A percentile compares a stretch with the other conserved stretches of the same genome.
These are phyloP conservation scores for Alloteropsis semialata DNA, from an alignment of 176 grass and related monocot genomes.

Conservation along the genomic window DNA sequence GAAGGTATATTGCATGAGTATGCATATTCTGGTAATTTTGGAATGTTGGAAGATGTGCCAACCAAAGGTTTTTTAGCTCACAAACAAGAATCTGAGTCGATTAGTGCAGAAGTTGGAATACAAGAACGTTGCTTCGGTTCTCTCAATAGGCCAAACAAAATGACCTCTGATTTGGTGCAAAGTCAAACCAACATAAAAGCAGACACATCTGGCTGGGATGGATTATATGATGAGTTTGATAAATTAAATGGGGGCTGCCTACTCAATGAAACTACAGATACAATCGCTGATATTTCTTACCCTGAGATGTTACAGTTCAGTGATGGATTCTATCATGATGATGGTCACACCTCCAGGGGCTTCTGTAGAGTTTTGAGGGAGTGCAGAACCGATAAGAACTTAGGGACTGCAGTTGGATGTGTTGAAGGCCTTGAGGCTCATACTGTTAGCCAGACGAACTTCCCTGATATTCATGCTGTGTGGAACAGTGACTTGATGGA, in stretches of 20 bases:
- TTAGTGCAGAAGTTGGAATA: conserved; percentile 33
- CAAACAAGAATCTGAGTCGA: conserved; percentile 26
- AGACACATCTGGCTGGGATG: conserved; percentile 30
- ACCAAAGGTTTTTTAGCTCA: neutral
- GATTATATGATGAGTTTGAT: conserved; percentile 34
- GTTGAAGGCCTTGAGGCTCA: conserved; percentile 23
- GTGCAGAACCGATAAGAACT: conserved; percentile 27
- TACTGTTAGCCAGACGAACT: conserved; percentile 27
- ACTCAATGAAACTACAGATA: conserved; percentile 24
- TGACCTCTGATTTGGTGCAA: conserved; percentile 35
- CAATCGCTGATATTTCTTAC: conserved; percentile 29
- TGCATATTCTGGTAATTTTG: conserved; percentile 31
- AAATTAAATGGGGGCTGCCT: conserved; percentile 39
- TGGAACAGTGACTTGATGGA: conserved; percentile 30
- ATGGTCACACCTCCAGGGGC: conserved; percentile 30
- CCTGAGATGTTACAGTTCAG: conserved; percentile 30
- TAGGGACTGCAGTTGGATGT: conserved; percentile 25
- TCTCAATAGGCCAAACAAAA: conserved; percentile 39
- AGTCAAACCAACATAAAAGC: conserved; percentile 33
- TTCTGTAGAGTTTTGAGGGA: conserved; percentile 41
- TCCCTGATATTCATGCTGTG: conserved; percentile 25
- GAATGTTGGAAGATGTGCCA: conserved; percentile 34
- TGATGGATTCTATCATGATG: conserved; percentile 36
- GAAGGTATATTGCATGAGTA: conserved; percentile 35
- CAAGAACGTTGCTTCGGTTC: conserved; percentile 31